Evolutionary conservation across 495 filamentous ascomycete species (phyloP).

Genomic region (Echria macrotheca): DNA sequence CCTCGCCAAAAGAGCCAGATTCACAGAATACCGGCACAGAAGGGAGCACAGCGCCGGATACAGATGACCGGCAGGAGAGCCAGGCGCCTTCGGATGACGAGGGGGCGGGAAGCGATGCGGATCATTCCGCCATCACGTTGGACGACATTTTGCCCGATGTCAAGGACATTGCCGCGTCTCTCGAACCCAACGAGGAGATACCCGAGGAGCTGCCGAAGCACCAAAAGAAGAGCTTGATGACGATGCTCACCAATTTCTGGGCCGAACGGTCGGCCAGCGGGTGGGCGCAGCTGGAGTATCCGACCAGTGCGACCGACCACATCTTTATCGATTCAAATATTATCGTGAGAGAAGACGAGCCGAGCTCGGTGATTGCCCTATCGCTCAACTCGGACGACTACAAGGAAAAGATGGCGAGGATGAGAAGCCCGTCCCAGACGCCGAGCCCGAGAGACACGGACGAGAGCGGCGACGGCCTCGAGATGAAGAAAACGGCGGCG

Average conservation of each 20-base stretch:
- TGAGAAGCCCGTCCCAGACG: slow-evolving; percentile 53
- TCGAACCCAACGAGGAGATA: slow-evolving; percentile 58
- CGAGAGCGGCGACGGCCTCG: slow-evolving; percentile 26
- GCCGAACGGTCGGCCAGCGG: slow-evolving; percentile 94
- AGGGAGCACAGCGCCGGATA: slow-evolving; percentile 39
- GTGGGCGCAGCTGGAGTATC: slow-evolving; percentile 93
- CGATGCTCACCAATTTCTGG: slow-evolving; percentile 96
- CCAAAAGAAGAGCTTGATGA: slow-evolving; percentile 85
- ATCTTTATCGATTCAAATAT: slow-evolving; percentile 98
- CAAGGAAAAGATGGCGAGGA: slow-evolving; percentile 65
- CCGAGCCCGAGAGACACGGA: slow-evolving; percentile 24
- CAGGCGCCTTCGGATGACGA: slow-evolving; percentile 63
- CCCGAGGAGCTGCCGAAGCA: slow-evolving; percentile 80
- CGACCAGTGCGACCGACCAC: slow-evolving; percentile 80
- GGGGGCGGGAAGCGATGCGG: slow-evolving; percentile 64
- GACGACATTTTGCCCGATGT: slow-evolving; percentile 55
- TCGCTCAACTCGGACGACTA: slow-evolving; percentile 84
- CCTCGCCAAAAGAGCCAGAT: slow-evolving; percentile 18
- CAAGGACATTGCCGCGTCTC: slow-evolving; percentile 55
- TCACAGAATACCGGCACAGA: slow-evolving; percentile 28
- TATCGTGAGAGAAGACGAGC: slow-evolving; percentile 95
- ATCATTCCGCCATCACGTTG: slow-evolving; percentile 44
- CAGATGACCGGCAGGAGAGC: slow-evolving; percentile 45
- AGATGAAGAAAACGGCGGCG: slow-evolving; percentile 24
- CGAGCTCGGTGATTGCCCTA: slow-evolving; percentile 91